A percentile compares a stretch with the other conserved stretches of the same genome.
phyloP scores from a whole-genome alignment of 2,329 filamentous ascomycete genomes.

The Botrytis fabae region DNA sequence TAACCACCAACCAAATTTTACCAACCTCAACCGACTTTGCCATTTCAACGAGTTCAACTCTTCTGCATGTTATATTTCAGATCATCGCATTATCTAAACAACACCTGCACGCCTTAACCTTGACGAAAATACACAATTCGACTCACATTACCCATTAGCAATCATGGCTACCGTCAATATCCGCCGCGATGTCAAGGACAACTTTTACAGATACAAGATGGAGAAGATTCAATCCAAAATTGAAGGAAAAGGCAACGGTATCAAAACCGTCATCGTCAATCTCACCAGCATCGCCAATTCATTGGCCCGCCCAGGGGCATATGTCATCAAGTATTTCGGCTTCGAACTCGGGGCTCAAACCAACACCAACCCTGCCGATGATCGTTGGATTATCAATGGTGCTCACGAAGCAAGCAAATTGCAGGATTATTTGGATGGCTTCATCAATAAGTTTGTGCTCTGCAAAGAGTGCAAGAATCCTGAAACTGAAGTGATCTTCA shows the following conservation, averaged over 20 bases:
- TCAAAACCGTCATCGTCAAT: conserved; percentile 99
- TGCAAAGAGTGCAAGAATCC: conserved; percentile 99
- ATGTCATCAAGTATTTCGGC: conserved; percentile 99
- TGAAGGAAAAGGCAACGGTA: conserved; percentile 99
- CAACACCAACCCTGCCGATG: conserved; percentile 94
- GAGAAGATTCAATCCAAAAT: conserved; percentile 98
- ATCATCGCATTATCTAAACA: conserved; percentile 36
- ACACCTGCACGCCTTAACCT: conserved; percentile 29
- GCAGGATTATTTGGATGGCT: conserved; percentile 96
- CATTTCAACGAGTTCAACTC: conserved; percentile 41
- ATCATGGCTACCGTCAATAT: conserved; percentile 98
- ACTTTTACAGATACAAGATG: conserved; percentile 99
- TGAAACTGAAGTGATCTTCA: conserved; percentile 94
- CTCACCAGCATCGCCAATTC: conserved; percentile 90
- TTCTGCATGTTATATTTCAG: conserved; percentile 46
- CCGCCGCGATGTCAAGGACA: conserved; percentile 95
- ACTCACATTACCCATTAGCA: conserved; percentile 45
- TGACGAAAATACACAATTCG: conserved; percentile 29
- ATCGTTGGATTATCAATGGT: conserved; percentile 99
- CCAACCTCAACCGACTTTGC: conserved; percentile 56
- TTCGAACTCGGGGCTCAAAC: conserved; percentile 98
- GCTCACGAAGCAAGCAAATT: conserved; percentile 93
- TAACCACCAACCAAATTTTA: conserved; percentile 47
- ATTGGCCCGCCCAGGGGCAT: conserved; percentile 85
- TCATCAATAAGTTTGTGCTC: conserved; percentile 98